phyloP scores from a whole-genome alignment of 805 yeast genomes.

The Gaillardinia entomophila region DNA sequence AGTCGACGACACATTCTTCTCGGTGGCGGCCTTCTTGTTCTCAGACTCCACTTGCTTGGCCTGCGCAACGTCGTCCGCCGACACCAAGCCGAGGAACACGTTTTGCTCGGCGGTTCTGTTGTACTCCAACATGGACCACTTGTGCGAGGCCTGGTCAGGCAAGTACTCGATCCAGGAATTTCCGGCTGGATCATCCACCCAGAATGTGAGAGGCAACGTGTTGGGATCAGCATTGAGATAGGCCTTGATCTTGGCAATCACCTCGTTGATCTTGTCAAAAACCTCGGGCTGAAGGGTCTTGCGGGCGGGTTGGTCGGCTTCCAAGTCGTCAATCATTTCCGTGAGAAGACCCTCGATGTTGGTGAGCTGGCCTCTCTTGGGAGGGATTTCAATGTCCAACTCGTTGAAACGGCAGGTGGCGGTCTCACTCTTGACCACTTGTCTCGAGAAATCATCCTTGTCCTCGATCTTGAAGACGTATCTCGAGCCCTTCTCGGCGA shows the following conservation, averaged over 20 bases:
- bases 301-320: slow-evolving; percentile 77
- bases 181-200: slow-evolving; percentile 91
- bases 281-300: slow-evolving; percentile 67
- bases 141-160: slow-evolving; percentile 84
- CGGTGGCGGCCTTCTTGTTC: slow-evolving; percentile 37
- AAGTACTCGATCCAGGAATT: slow-evolving; percentile 91
- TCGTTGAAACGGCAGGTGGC: slow-evolving; percentile 77
- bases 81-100: slow-evolving; percentile 72
- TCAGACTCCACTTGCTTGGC: slow-evolving; percentile 43
- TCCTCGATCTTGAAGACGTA: slow-evolving; percentile 64
- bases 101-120: slow-evolving; percentile 84
- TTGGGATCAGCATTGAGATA: slow-evolving; percentile 63
- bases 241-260: slow-evolving; percentile 55
- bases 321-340: slow-evolving; percentile 80
- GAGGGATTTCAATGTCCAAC: slow-evolving; percentile 90
- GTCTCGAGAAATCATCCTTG: slow-evolving; percentile 75
- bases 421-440: slow-evolving; percentile 85
- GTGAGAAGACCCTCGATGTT: slow-evolving; percentile 83
- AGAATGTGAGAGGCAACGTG: slow-evolving; percentile 69
- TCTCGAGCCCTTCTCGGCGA: slow-evolving; percentile 82
- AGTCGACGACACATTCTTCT: slow-evolving; percentile 19
- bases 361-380: slow-evolving; percentile 88
- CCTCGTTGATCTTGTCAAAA: slow-evolving; percentile 66
- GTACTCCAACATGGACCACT: slow-evolving; percentile 84
- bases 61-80: slow-evolving; percentile 56